Evolutionary conservation across 495 filamentous ascomycete genomes (phyloP), one percentile per base, ranked within the genome.

Genomic region (Aspergillus conjunctus): DNA sequence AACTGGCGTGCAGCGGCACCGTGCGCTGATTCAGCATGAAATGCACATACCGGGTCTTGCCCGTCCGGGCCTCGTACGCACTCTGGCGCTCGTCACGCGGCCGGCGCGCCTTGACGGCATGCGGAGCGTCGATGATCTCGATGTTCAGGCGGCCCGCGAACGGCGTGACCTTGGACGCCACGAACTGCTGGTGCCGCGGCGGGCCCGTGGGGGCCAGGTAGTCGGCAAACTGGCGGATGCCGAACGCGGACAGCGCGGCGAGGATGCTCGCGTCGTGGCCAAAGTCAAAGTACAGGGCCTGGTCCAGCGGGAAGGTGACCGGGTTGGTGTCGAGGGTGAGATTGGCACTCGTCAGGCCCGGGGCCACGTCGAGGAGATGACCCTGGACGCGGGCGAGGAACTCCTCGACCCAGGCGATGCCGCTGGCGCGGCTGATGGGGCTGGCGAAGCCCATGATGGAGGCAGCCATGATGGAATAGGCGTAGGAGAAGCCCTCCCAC

Each of bases 21-120:
- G 84, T 88, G 20, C 85, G 73, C 70, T 88, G 85, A 62, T 88
- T 88, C 33, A 86, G 74, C 5, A 88, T 68, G 67, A 89, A 87
- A 66, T 88, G 85, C 6, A 89, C 71, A 63, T 88, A 88, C 11
- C 63, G 77, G 3, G 84, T 88, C 57, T 76, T 72, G 9, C 20
- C 50, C 1, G 58, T 66, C n/a, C n/a, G n/a, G n/a, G n/a, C 62
- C 59, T 4, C 33, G 4, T 15, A 67, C 43, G 43, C 67, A 68
- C n/a, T n/a, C n/a, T n/a, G 7, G n/a, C n/a, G n/a, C n/a, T n/a
- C n/a, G 54, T 15, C 64, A 33, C 12, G 57, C 57, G 0, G 62
- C 41, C 33, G 2, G 15, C 66, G 10, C 67, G 66, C 70, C 15
- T 84, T 80, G n/a, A n/a, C n/a, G n/a, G n/a, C n/a, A n/a, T 76